Evolutionary conservation across 2,329 filamentous ascomycete genomes (phyloP).

Genomic region (Fusarium nisikadoi): DNA sequence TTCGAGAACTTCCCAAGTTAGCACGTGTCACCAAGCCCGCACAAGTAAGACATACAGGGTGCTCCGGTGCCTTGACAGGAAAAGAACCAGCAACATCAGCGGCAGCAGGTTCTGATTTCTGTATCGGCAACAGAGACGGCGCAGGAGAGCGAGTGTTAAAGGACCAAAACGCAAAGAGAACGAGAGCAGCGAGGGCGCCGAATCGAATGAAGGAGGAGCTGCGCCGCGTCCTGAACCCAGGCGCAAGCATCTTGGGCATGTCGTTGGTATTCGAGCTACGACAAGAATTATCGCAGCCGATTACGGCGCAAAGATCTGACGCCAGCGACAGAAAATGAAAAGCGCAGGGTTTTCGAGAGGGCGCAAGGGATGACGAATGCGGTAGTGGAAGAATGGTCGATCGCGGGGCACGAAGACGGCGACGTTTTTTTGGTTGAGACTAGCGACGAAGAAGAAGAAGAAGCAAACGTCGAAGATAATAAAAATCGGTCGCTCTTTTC

Average conservation of each 20-base stretch:
- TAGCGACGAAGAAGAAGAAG: neutral
- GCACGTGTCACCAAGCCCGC: neutral
- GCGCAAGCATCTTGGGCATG: slow-evolving; percentile 51
- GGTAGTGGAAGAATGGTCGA: slow-evolving; percentile 9
- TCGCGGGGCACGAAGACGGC: slow-evolving; percentile 18
- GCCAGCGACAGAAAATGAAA: slow-evolving; percentile 37
- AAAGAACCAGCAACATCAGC: neutral
- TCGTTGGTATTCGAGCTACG: slow-evolving; percentile 4
- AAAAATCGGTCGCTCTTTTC: slow-evolving; percentile 15
- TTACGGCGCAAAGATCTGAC: slow-evolving; percentile 29
- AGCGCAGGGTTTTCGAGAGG: slow-evolving; percentile 30
- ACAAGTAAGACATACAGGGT: slow-evolving; percentile 5
- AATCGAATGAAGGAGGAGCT: slow-evolving; percentile 57
- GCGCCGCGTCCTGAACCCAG: slow-evolving; percentile 56
- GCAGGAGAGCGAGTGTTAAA: slow-evolving; percentile 38
- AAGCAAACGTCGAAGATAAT: slow-evolving; percentile 2
- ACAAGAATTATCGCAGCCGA: neutral
- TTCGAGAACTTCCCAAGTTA: slow-evolving; percentile 6
- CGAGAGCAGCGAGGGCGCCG: slow-evolving; percentile 49
- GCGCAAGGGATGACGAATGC: slow-evolving; percentile 16
- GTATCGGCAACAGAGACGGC: slow-evolving; percentile 3
- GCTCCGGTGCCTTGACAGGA: neutral
- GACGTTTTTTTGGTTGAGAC: neutral
- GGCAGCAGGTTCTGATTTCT: slow-evolving; percentile 9
- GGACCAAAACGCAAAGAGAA: slow-evolving; percentile 49